Evolutionary conservation across 805 yeast species (phyloP), one percentile per base, ranked within the genome.

Genomic region (Metschnikowia cerradonensis): DNA sequence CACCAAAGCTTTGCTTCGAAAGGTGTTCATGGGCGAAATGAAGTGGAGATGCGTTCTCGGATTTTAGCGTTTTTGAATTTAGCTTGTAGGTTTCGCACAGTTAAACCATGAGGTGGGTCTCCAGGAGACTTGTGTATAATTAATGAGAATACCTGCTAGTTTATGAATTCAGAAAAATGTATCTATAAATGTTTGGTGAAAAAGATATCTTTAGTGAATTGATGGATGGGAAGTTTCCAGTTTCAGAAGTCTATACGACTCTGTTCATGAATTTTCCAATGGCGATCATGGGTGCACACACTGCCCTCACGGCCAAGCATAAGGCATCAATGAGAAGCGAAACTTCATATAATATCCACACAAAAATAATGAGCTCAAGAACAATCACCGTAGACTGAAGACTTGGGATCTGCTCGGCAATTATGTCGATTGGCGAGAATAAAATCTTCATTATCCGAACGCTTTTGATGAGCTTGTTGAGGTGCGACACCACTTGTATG

Each of bases 231-330:
- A 26, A 26, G 4, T 26, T 26, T 26, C 4, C 11, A 26, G 30
- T 26, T 26, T 26, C 30, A 26, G 30, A 23, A 10, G 20, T 7
- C 39, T 59, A 72, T 64, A 72, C 67, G 22, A 73, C 67, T 47
- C 73, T 61, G 57, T 73, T 73, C 76, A 73, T 69, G 51, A 73
- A 66, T 49, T 68, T 54, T 3, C 78, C 78, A 57, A 73, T 60
- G 11, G 78, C 78, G 19, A 73, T 72, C 72, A 73, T 71, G 7
- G 77, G 78, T 8, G 76, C 76, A 64, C 77, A 73, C 7, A 73
- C 61, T 1, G 78, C 77, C 53, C 70, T 70, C 22, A 73, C 69
- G 64, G 71, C 72, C 74, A 71, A 70, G 55, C 77, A 73, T 23
- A 73, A 53, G 1, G 78, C 77, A 56, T 73, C 76, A 13, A 73